Base-by-base conservation (phyloP, 169 alveolate species). In the Theileria parva region DNA sequence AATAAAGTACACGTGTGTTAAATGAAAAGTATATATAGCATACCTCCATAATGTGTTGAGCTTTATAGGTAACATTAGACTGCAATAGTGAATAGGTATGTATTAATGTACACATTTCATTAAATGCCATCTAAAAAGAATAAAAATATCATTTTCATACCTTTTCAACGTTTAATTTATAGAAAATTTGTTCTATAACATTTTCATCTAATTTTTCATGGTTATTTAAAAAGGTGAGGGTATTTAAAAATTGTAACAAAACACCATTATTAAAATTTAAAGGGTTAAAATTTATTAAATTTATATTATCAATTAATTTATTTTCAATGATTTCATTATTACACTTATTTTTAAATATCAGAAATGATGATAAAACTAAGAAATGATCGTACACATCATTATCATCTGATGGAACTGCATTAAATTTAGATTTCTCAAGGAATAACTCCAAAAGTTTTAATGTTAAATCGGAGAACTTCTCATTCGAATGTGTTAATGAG, bases 401-500 rank as follows among this genome's bases (percentile, higher is more conserved):
- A 21, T 57, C n/a, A 57, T 25, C 2, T 8, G 66, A 13, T 57
- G 8, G 5, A 57, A 57, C 37, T 57, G 12, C 7, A 57, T 19
- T 5, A 21, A 57, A 57, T 6, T 57, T 25, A 25, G 37, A 57
- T n/a, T 57, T 57, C 0, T 57, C 66, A 5, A 57, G 32, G 66
- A 57, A 57, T 25, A 57, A 25, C 8, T 57, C 34, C 1, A 25
- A 21, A 21, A 57, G 32, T 19, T 57, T 19, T 57, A 25, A 25
- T 0, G 32, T 8, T 25, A 81, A 23, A 21, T n/a, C 34, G 0
- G 34, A 27, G 9, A 74, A 60, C 44, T 79, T 15, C 9, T 63
- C 44, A 73, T 74, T 84, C 2, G 75, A 48, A 17, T 72, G 72
- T 8, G 71, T 57, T 15, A 81, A 3, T 11, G 88, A 77, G 37